These are phyloP conservation scores for Calocybe gangraenosa DNA, from an alignment of 768 basidiomycete genomes.

Conservation along the genomic window DNA sequence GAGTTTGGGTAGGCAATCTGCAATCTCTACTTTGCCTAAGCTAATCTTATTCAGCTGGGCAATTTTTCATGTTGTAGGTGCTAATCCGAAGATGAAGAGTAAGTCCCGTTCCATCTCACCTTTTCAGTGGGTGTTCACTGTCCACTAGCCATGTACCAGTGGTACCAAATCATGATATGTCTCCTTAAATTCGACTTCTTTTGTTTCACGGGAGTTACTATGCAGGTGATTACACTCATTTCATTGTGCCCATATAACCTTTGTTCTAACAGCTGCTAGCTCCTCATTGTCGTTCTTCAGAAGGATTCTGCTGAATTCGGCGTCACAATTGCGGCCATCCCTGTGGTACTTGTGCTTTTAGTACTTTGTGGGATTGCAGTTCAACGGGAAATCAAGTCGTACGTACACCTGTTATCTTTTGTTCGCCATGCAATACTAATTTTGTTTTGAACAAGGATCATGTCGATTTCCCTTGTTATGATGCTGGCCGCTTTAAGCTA, in stretches of 20 bases:
- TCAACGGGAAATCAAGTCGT: constrained; percentile 80
- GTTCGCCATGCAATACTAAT: background rate
- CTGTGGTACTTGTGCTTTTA: constrained; percentile 67
- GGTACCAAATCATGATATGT: constrained; percentile 83
- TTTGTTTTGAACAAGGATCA: constrained; percentile 43
- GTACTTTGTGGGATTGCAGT: constrained; percentile 65
- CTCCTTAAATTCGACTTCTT: constrained; percentile 91
- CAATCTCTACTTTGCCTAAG: background rate
- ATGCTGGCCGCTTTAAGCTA: constrained; percentile 78
- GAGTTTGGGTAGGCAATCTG: constrained; percentile 71
- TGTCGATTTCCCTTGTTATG: constrained; percentile 65
- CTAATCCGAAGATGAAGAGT: constrained; percentile 84
- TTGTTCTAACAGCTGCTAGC: constrained; percentile 34
- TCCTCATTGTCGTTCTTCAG: constrained; percentile 74
- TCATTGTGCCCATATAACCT: too few species aligned
- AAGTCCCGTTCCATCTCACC: constrained; percentile 17
- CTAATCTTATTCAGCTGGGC: constrained; percentile 59
- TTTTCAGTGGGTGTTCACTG: constrained; percentile 3
- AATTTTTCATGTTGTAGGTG: constrained; percentile 86
- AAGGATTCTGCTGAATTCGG: constrained; percentile 71
- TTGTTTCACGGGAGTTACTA: constrained; percentile 81
- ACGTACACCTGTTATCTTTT: constrained; percentile 1
- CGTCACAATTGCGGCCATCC: constrained; percentile 79
- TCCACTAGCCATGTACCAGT: constrained; percentile 76
- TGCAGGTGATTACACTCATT: constrained; percentile 53